Evolutionary conservation across 1,284 basidiomycete genomes (phyloP).

Genomic region (Marasmius sp.): DNA sequence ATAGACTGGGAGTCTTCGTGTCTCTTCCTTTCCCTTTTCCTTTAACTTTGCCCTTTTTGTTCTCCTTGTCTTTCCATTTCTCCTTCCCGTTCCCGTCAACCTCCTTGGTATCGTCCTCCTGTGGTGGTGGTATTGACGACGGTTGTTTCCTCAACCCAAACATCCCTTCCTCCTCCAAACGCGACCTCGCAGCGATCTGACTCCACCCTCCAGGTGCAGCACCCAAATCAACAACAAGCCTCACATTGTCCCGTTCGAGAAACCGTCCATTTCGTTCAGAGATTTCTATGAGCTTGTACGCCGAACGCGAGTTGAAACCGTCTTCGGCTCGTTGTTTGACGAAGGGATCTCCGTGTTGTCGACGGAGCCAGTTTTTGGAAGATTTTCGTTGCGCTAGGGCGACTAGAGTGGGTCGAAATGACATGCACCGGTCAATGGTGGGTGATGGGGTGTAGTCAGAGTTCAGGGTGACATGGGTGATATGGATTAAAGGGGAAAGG

Average conservation of each 20-base stretch:
- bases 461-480: too few relatives aligned
- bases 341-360: conserved; percentile 68
- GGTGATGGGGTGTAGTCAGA: too few relatives aligned
- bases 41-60: conserved; percentile 6
- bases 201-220: conserved; percentile 90
- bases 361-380: conserved; percentile 56
- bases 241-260: conserved; percentile 50
- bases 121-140: background rate
- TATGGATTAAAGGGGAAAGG: too few relatives aligned
- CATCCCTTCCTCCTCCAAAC: too few relatives aligned
- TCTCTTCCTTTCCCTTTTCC: background rate
- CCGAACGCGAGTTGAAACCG: conserved; percentile 74
- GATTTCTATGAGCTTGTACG: conserved; percentile 83
- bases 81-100: conserved; percentile 2
- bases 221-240: conserved; percentile 77
- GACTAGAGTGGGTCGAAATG: conserved; percentile 1
- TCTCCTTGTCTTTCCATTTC: conserved; percentile 5
- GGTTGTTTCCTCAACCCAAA: too few relatives aligned
- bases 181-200: conserved; percentile 65
- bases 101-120: conserved; percentile 5
- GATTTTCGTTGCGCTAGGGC: conserved; percentile 19
- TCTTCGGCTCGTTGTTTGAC: conserved; percentile 57
- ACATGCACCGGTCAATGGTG: background rate
- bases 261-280: conserved; percentile 53
- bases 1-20: too few relatives aligned